Evolutionary conservation across 169 alveolate species (phyloP).

Genomic region (Plasmodium gaboni): DNA sequence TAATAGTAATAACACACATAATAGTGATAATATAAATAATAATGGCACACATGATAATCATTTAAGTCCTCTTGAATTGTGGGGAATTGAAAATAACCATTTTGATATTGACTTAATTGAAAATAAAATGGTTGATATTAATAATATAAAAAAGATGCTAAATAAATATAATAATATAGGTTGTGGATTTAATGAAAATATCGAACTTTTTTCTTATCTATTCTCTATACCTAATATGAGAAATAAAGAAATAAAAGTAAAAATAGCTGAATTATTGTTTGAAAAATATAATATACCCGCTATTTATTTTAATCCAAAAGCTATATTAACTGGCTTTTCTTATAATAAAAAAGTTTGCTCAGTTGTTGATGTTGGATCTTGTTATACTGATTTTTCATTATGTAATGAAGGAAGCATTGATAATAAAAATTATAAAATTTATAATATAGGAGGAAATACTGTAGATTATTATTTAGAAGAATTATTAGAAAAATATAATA

Average conservation of each 20-base stretch:
- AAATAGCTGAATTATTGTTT: conserved; percentile 42
- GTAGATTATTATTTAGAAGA: conserved; percentile 39
- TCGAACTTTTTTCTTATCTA: conserved; percentile 35
- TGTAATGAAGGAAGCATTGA: conserved; percentile 52
- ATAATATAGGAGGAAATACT: conserved; percentile 51
- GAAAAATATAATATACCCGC: conserved; percentile 62
- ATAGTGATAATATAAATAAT: neutral
- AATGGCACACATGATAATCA: neutral
- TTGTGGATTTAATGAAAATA: conserved; percentile 59
- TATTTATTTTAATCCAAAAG: conserved; percentile 38
- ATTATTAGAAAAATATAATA: conserved; percentile 34
- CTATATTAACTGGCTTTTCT: conserved; percentile 47
- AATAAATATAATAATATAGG: conserved; percentile 34
- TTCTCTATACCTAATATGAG: conserved; percentile 68
- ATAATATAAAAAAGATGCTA: conserved; percentile 45
- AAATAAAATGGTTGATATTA: conserved; percentile 22
- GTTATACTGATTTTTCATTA: conserved; percentile 50
- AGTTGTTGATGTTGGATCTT: conserved; percentile 57
- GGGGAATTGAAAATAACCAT: conserved; percentile 33
- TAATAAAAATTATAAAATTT: conserved; percentile 62
- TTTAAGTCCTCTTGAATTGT: neutral
- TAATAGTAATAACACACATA: neutral
- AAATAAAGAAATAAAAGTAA: conserved; percentile 37
- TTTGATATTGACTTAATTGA: conserved; percentile 35
- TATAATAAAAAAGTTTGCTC: conserved; percentile 48